phyloP scores from a whole-genome alignment of 768 basidiomycete genomes.

The Trametes meyenii region DNA sequence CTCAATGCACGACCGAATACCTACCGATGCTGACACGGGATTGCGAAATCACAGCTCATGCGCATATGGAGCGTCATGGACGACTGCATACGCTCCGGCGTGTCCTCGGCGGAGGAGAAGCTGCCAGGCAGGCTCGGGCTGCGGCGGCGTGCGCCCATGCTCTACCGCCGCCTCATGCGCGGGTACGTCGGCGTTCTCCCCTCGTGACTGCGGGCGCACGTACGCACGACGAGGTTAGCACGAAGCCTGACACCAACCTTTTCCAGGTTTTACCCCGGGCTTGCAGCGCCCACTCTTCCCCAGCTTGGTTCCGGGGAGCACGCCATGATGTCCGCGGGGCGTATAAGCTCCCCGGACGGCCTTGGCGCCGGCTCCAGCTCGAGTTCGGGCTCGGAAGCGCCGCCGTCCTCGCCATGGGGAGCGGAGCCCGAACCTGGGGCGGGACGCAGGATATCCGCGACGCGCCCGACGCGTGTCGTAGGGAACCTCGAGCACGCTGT shows the following conservation, averaged over 20 bases:
- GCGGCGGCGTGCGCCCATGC: conserved; percentile 80
- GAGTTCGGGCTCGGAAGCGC: background rate
- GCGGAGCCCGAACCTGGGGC: background rate
- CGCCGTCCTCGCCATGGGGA: background rate
- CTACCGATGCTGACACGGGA: background rate
- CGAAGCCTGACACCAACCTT: background rate
- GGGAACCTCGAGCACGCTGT: conserved; percentile 82
- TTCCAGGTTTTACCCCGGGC: conserved; percentile 54
- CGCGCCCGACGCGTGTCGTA: conserved; percentile 51
- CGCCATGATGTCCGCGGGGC: conserved; percentile 22
- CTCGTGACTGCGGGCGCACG: background rate
- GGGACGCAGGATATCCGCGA: conserved; percentile 9
- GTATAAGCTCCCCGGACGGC: conserved; percentile 26
- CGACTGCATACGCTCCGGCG: conserved; percentile 83
- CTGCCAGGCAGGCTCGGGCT: conserved; percentile 86
- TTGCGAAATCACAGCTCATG: conserved; percentile 47
- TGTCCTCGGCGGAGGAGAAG: conserved; percentile 74
- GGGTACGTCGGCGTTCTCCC: conserved; percentile 51
- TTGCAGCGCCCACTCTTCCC: conserved; percentile 40
- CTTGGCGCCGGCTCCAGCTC: background rate
- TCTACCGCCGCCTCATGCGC: conserved; percentile 90
- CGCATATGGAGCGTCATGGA: conserved; percentile 94
- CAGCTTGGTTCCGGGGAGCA: conserved; percentile 36
- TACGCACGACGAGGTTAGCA: background rate
- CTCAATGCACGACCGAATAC: background rate